These are phyloP conservation scores for Lentinula edodes DNA, from an alignment of 768 basidiomycete genomes.

Conservation along the genomic window DNA sequence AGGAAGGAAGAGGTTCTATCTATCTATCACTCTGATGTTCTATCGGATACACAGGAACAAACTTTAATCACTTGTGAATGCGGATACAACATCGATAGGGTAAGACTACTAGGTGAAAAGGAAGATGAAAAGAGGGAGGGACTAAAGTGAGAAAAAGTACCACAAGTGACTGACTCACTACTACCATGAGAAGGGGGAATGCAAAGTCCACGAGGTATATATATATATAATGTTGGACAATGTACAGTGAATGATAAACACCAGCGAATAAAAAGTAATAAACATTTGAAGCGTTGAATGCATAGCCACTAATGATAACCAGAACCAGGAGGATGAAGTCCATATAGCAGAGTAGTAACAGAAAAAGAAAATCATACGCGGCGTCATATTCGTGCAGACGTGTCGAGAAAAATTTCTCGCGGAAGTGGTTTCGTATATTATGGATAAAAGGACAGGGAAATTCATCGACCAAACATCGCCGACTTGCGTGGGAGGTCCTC, in stretches of 20 bases:
- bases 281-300: background rate
- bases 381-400: background rate
- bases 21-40: too few relatives aligned
- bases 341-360: background rate
- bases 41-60: too few relatives aligned
- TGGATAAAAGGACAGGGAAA: background rate
- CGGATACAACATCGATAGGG: background rate
- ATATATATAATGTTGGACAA: background rate
- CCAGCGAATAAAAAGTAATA: conserved; percentile 5
- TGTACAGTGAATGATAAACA: background rate
- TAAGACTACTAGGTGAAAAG: too few relatives aligned
- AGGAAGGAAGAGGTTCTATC: too few relatives aligned
- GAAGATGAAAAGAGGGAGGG: background rate
- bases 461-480: conserved; percentile 29
- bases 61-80: background rate
- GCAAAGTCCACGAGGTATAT: background rate
- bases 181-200: background rate
- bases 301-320: background rate
- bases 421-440: background rate
- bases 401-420: background rate
- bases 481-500: background rate
- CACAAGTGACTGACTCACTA: too few relatives aligned
- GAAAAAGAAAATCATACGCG: background rate
- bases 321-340: background rate
- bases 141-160: too few relatives aligned